Base-by-base conservation (phyloP, 805 yeast genomes). In the Brettanomyces sp. region DNA sequence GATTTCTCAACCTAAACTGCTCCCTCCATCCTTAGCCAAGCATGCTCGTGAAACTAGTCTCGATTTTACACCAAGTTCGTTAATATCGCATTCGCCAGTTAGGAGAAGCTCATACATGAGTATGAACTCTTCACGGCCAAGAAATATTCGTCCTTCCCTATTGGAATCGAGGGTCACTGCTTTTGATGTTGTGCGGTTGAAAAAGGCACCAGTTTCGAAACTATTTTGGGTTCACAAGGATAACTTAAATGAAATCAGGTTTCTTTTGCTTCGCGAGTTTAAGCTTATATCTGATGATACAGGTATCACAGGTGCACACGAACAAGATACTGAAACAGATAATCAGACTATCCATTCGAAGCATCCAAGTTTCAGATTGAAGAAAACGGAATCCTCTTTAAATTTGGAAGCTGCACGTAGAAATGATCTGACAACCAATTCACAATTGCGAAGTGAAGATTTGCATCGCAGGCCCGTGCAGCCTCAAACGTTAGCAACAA, bases 171-270 rank as follows among this genome's bases (percentile, higher is more conserved):
- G 55, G 35, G 48, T 63, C 11, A 53, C 58, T 8, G 59, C 64
- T 6, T 68, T 73, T 48, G 74, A 70, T 50, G 56, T 63, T 13
- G 59, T 65, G 4, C 55, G 64, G 1, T 50, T 58, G 23, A 64
- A 65, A 37, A 64, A 62, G 41, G 69, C 70, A 2, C 62, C 66
- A 0, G 54, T 64, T 14, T 61, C 66, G 2, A 63, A 65, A 35
- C 50, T 62, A 4, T 77, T 73, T 56, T 72, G 83, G 74, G 73
- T 80, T n/a, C 85, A 80, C 52, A 65, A 64, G 12, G 85, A 80
- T 57, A 77, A 78, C 54, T 51, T 77, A n/a, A 66, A 72, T 47
- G 84, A 80, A 56, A 63, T 77, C 30, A 69, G 71, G 50, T 64
- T 80, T 23, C 59, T 63, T 30, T 59, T 79, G 33, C 59, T 78